Evolutionary conservation across 2,329 filamentous ascomycete species (phyloP).

Genomic region (Neoarthrinium moseri): DNA sequence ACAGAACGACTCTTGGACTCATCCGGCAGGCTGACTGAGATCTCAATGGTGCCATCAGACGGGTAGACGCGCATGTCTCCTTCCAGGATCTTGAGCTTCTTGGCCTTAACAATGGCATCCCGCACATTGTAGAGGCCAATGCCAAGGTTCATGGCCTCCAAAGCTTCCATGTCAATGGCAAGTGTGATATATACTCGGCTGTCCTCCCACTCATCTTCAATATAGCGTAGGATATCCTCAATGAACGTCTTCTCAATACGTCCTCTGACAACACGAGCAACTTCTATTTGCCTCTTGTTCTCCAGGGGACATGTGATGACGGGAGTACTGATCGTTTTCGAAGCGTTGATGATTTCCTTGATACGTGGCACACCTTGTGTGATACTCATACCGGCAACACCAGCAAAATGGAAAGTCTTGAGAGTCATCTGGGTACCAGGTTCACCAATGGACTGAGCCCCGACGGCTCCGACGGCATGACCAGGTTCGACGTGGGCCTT

Average conservation of each 20-base stretch:
- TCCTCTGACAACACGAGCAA: slow-evolving; percentile 87
- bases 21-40: slow-evolving; percentile 63
- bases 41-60: slow-evolving; percentile 61
- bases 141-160: slow-evolving; percentile 79
- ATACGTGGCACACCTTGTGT: slow-evolving; percentile 99
- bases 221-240: slow-evolving; percentile 73
- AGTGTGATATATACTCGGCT: slow-evolving; percentile 75
- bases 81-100: slow-evolving; percentile 75
- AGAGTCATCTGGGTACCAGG: slow-evolving; percentile 98
- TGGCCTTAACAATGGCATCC: slow-evolving; percentile 73
- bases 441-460: slow-evolving; percentile 96
- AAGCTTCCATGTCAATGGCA: slow-evolving; percentile 75
- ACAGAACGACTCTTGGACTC: slow-evolving; percentile 46
- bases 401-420: slow-evolving; percentile 99
- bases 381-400: slow-evolving; percentile 99
- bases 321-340: slow-evolving; percentile 88
- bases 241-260: slow-evolving; percentile 94
- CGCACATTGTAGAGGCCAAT: slow-evolving; percentile 73
- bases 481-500: slow-evolving; percentile 91
- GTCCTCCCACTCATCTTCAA: slow-evolving; percentile 87
- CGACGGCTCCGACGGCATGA: slow-evolving; percentile 92
- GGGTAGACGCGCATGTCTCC: slow-evolving; percentile 63
- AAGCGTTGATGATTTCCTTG: slow-evolving; percentile 99
- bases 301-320: slow-evolving; percentile 86
- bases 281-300: slow-evolving; percentile 71